Evolutionary conservation across 306 rosid genomes (phyloP).

Genomic region (Dryas alaskensis): DNA sequence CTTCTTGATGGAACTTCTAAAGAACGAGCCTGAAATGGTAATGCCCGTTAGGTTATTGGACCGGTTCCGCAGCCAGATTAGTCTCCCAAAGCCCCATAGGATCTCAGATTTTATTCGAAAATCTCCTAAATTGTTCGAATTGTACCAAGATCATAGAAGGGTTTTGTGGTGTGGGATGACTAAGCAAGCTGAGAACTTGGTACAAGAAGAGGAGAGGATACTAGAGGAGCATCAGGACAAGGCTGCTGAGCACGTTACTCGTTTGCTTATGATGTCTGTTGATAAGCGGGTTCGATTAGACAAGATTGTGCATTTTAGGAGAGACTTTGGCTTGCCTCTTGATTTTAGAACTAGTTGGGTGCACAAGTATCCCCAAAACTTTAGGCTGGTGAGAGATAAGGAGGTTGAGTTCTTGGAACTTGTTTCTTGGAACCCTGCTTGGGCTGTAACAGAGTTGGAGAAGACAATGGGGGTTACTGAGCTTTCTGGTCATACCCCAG

Average conservation of each 20-base stretch:
- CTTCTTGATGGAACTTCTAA: constrained; percentile 58
- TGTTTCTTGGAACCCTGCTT: constrained; percentile 67
- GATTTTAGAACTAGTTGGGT: constrained; percentile 61
- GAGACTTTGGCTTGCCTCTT: constrained; percentile 48
- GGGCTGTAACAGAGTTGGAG: constrained; percentile 86
- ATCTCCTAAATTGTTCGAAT: constrained; percentile 57
- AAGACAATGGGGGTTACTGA: constrained; percentile 38
- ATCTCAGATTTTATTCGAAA: constrained; percentile 71
- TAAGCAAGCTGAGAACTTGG: constrained; percentile 46
- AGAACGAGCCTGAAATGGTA: constrained; percentile 69
- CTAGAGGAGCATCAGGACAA: constrained; percentile 45
- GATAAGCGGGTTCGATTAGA: constrained; percentile 60
- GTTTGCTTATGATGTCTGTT: constrained; percentile 75
- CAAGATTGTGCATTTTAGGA: constrained; percentile 51
- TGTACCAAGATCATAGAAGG: constrained; percentile 51
- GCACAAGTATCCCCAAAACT: constrained; percentile 54
- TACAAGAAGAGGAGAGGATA: constrained; percentile 49
- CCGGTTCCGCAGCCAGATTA: constrained; percentile 54
- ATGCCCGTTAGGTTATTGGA: constrained; percentile 58
- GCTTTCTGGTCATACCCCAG: constrained; percentile 33
- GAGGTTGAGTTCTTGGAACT: constrained; percentile 73
- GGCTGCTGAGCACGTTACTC: constrained; percentile 64
- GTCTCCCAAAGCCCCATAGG: constrained; percentile 69
- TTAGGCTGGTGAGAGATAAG: constrained; percentile 40
- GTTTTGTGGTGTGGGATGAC: constrained; percentile 77